Percentiles rank a stretch among this genome's conserved stretches.
Evolutionary conservation across 768 basidiomycete species (phyloP).

Genomic region (Phaeotremella skinneri): DNA sequence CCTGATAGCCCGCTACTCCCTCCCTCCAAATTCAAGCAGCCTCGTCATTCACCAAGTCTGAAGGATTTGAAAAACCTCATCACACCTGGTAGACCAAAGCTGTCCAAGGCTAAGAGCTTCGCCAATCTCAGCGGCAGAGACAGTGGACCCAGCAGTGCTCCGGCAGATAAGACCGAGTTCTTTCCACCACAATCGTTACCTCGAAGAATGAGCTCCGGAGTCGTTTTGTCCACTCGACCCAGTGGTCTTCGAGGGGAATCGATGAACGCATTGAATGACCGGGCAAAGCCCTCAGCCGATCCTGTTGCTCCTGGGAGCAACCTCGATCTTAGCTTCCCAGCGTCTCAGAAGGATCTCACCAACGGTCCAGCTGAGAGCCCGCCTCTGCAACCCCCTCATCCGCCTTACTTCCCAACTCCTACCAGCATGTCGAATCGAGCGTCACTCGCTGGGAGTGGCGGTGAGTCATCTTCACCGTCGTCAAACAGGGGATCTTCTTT

Average conservation of each 20-base stretch:
- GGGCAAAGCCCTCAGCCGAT: constrained; percentile 10
- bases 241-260: constrained; percentile 11
- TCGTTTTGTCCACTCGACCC: not conserved
- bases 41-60: constrained; percentile 37
- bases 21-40: constrained; percentile 10
- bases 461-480: constrained; percentile 14
- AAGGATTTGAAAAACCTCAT: constrained; percentile 38
- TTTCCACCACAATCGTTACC: constrained; percentile 8
- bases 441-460: not conserved
- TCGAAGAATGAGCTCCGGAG: constrained; percentile 25
- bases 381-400: constrained; percentile 40
- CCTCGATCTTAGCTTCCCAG: constrained; percentile 3
- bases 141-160: constrained; percentile 14
- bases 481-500: not conserved
- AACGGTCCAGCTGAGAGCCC: constrained; percentile 34
- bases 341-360: not conserved
- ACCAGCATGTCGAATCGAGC: constrained; percentile 3
- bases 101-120: constrained; percentile 37
- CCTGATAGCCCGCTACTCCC: not conserved
- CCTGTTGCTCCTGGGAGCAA: too few species aligned
- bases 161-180: constrained; percentile 9
- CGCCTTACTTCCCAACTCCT: constrained; percentile 35
- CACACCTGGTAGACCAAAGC: constrained; percentile 18
- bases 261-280: constrained; percentile 6
- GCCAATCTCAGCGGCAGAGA: constrained; percentile 26